Conservation (phyloP, 768 basidiomycete species). For the Tricholoma sp. region DNA sequence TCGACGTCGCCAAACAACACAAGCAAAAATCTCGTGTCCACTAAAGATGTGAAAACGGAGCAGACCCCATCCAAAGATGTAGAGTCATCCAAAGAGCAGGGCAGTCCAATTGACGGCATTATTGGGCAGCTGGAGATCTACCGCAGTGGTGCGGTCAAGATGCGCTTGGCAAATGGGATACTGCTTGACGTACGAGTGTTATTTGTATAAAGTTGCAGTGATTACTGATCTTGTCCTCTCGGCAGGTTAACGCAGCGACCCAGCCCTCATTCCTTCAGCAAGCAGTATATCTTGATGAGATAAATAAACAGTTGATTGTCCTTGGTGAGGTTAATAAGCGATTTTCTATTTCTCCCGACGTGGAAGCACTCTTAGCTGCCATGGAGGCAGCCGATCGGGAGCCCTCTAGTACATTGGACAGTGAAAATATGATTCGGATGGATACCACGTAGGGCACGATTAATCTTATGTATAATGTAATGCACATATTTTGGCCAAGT, state of each 20-base stretch:
- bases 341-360: conserved; percentile 80
- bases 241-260: conserved; percentile 74
- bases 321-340: conserved; percentile 86
- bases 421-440: conserved; percentile 52
- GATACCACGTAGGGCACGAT: conserved; percentile 25
- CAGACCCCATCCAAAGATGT: conserved; percentile 22
- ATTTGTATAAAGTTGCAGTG: conserved; percentile 7
- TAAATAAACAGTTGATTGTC: conserved; percentile 55
- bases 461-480: too few relatives aligned
- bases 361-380: conserved; percentile 66
- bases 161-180: conserved; percentile 77
- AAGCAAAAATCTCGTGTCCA: conserved; percentile 61
- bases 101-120: conserved; percentile 54
- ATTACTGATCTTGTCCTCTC: not conserved
- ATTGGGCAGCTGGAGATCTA: conserved; percentile 86
- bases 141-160: conserved; percentile 80
- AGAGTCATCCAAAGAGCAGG: conserved; percentile 18
- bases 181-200: conserved; percentile 64
- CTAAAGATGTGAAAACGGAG: conserved; percentile 52
- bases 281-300: conserved; percentile 65
- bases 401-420: conserved; percentile 24
- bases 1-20: conserved; percentile 28
- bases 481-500: too few relatives aligned
- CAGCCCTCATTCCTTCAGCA: conserved; percentile 89
- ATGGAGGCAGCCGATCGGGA: conserved; percentile 51